Conservation (phyloP, 2,329 filamentous ascomycete species). For the Calonectria hawksworthii region DNA sequence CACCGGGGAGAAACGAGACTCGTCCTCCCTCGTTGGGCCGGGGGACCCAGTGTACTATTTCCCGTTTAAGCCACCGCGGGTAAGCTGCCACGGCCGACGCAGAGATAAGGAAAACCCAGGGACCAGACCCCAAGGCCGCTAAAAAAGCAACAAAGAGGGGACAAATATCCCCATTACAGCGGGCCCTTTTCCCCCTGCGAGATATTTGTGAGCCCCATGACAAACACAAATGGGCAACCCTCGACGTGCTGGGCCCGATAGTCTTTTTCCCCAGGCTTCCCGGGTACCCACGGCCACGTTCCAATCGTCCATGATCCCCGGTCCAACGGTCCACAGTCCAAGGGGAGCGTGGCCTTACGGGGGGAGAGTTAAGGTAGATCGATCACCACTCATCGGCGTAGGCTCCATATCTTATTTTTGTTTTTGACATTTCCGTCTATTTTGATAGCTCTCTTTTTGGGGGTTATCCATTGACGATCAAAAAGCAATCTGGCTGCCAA, state of each 20-base stretch:
- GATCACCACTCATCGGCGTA: conserved; percentile 12
- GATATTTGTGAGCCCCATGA: conserved; percentile 31
- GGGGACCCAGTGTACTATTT: not conserved
- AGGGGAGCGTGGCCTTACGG: not conserved
- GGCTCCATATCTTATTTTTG: conserved; percentile 8
- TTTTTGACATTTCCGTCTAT: not conserved
- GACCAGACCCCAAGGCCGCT: not conserved
- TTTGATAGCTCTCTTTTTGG: not conserved
- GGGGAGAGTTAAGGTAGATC: conserved; percentile 13
- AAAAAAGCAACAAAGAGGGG: conserved; percentile 12
- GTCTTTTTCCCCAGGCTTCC: conserved; percentile 8
- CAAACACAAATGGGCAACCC: conserved; percentile 28
- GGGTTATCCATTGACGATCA: not conserved
- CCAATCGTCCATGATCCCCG: not conserved
- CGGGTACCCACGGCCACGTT: conserved; percentile 17
- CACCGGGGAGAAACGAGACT: not conserved
- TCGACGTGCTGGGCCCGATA: too few relatives aligned
- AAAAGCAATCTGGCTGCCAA: not conserved
- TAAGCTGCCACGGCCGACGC: not conserved
- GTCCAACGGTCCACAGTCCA: not conserved
- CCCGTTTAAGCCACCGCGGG: conserved; percentile 9
- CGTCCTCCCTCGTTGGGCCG: not conserved
- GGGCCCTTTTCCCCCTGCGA: not conserved
- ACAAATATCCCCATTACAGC: not conserved
- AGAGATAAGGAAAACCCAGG: not conserved